phyloP scores from a whole-genome alignment of 1,284 basidiomycete genomes.

The Tilletia walkeri region DNA sequence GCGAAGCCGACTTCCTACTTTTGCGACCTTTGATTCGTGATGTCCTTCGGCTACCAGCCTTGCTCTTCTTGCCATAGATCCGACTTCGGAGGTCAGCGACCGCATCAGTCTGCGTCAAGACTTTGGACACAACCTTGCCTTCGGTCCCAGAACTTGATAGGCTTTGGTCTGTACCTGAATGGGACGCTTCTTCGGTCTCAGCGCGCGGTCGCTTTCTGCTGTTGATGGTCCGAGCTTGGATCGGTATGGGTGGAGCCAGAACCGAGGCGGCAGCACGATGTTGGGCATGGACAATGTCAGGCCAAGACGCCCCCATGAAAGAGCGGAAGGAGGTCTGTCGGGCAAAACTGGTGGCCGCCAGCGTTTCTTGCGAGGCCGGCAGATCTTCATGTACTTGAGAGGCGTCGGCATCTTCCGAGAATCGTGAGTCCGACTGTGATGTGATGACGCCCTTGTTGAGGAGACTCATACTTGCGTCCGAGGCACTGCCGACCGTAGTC shows the following conservation, averaged over 20 bases:
- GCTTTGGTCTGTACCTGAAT: background rate
- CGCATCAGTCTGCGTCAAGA: constrained; percentile 5
- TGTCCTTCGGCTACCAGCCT: too few species aligned
- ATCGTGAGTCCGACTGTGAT: background rate
- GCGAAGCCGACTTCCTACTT: background rate
- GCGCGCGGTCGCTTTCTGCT: background rate
- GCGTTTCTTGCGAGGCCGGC: background rate
- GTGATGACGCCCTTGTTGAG: background rate
- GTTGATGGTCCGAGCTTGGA: constrained; percentile 2
- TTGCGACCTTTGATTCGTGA: background rate
- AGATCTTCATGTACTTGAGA: background rate
- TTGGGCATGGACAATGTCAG: background rate
- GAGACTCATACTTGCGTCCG: background rate
- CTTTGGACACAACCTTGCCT: background rate
- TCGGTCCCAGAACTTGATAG: too few species aligned
- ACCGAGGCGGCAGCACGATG: constrained; percentile 6
- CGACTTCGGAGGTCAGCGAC: background rate
- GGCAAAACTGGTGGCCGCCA: background rate
- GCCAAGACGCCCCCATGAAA: constrained; percentile 9
- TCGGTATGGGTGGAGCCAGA: background rate
- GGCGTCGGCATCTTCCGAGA: background rate
- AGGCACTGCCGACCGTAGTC: background rate
- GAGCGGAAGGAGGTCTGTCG: constrained; percentile 12
- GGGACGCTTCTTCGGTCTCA: background rate
- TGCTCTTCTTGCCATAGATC: background rate